Percentiles rank a stretch among this genome's conserved stretches.
These are phyloP conservation scores for Penicillium psychrosexuale DNA, from an alignment of 2,329 filamentous ascomycete genomes.

Conservation along the genomic window DNA sequence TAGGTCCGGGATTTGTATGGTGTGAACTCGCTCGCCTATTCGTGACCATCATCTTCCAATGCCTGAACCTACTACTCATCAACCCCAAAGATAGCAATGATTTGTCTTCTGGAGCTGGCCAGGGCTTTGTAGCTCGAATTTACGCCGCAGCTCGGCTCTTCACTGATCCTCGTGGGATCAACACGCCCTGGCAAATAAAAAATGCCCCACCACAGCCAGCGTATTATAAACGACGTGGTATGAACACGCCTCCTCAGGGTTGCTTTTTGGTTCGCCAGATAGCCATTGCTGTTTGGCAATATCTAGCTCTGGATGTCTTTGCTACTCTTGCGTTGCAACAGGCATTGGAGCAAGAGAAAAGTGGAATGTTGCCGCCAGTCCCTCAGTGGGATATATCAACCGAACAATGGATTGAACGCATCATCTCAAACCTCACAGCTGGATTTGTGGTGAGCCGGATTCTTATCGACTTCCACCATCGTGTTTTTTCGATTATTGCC, in stretches of 20 bases:
- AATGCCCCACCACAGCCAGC: constrained; percentile 13
- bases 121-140: neutral
- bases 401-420: constrained; percentile 15
- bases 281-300: constrained; percentile 18
- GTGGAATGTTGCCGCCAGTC: constrained; percentile 1
- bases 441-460: constrained; percentile 13
- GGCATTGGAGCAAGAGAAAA: neutral
- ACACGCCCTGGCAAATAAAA: constrained; percentile 20
- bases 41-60: constrained; percentile 14
- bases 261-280: constrained; percentile 17
- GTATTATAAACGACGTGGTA: constrained; percentile 5
- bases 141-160: constrained; percentile 1
- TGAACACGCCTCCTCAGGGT: constrained; percentile 1
- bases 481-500: constrained; percentile 13
- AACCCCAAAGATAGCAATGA: constrained; percentile 6
- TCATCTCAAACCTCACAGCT: constrained; percentile 6
- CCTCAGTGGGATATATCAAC: constrained; percentile 6
- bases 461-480: constrained; percentile 18
- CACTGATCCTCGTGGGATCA: constrained; percentile 15
- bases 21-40: constrained; percentile 11
- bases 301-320: constrained; percentile 9
- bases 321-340: neutral
- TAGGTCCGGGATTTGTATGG: constrained; percentile 16
- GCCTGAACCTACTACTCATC: constrained; percentile 5
- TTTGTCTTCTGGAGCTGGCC: neutral